Evolutionary conservation across 129 eudicot species (phyloP), one percentile per base, ranked within the genome.

Genomic region (Flaveria brownii): DNA sequence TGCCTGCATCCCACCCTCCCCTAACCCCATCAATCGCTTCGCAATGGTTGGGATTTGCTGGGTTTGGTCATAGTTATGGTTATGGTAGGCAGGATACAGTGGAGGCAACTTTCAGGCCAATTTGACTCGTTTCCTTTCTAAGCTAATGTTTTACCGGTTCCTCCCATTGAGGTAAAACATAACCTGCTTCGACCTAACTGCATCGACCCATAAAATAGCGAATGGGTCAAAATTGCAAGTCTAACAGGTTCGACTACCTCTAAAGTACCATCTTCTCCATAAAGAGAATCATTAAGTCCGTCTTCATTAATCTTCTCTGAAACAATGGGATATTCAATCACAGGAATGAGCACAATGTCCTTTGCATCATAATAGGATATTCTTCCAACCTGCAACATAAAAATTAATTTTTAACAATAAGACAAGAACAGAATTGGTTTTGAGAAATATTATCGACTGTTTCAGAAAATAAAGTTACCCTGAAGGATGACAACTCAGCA

Each of bases 251-350:
- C 45, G n/a, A 68, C 49, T 80, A 95, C 99, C 99, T 95, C 92
- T 84, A 95, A 85, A 20, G 96, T 81, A 52, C 95, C 99, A 83
- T 95, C 96, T 84, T 91, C 97, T 63, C 75, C 87, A 73, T 95
- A 89, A 57, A 86, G 84, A 56, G 96, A 85, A 65, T 63, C 85
- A 76, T 83, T 88, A 70, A 70, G 86, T 22, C 83, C 84, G 62
- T 87, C 91, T 57, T 86, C 92, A 39, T 80, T 87, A 13, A 55
- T 51, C 72, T 82, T 86, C 64, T 83, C 84, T 15, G 73, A 68
- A 71, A 71, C 70, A 76, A 95, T 60, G 14, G 97, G 97, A 71
- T 87, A 84, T 45, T 89, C 96, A 65, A 96, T 75, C 36, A 87
- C 89, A 18, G 93, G 97, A 68, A 82, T 71, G 84, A 95, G 80